Evolutionary conservation across 805 yeast species (phyloP).

Genomic region (Sungouiozyma intestinalis): DNA sequence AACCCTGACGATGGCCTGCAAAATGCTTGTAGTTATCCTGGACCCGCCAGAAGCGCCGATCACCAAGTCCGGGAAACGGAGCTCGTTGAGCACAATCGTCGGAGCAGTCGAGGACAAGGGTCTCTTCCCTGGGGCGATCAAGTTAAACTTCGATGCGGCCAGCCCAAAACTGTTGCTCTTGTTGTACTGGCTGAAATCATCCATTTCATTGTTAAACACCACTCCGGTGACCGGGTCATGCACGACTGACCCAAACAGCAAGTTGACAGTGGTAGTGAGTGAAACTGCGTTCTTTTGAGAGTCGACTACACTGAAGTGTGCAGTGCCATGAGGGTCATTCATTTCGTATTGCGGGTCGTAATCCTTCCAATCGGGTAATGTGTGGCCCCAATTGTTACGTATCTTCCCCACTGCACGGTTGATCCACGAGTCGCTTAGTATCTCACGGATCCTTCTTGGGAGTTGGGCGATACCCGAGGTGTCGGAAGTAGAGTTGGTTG

Average conservation of each 20-base stretch:
- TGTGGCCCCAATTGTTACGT: slow-evolving; percentile 34
- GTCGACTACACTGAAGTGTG: slow-evolving; percentile 79
- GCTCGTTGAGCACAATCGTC: slow-evolving; percentile 44
- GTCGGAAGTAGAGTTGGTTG: no score
- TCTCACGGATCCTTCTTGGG: slow-evolving; percentile 32
- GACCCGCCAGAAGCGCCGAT: slow-evolving; percentile 96
- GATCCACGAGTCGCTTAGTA: slow-evolving; percentile 50
- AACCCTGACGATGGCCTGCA: slow-evolving; percentile 66
- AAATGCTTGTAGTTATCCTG: slow-evolving; percentile 68
- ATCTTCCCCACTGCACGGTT: slow-evolving; percentile 39
- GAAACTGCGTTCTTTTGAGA: slow-evolving; percentile 65
- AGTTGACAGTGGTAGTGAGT: slow-evolving; percentile 80
- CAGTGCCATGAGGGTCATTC: slow-evolving; percentile 80
- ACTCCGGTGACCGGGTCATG: slow-evolving; percentile 78
- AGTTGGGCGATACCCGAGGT: no score
- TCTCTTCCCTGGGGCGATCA: slow-evolving; percentile 61
- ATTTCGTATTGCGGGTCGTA: slow-evolving; percentile 73
- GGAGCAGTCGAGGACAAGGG: slow-evolving; percentile 84
- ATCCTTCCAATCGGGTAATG: slow-evolving; percentile 54
- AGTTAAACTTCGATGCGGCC: slow-evolving; percentile 72
- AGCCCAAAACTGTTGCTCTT: slow-evolving; percentile 67
- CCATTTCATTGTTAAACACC: slow-evolving; percentile 84
- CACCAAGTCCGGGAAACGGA: slow-evolving; percentile 47
- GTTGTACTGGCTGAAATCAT: slow-evolving; percentile 74
- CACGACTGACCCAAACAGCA: slow-evolving; percentile 72